Percentiles rank a stretch among this genome's conserved stretches.
Evolutionary conservation across 108 stramenopile species (phyloP).

Genomic region (Conticribra weissflogii): DNA sequence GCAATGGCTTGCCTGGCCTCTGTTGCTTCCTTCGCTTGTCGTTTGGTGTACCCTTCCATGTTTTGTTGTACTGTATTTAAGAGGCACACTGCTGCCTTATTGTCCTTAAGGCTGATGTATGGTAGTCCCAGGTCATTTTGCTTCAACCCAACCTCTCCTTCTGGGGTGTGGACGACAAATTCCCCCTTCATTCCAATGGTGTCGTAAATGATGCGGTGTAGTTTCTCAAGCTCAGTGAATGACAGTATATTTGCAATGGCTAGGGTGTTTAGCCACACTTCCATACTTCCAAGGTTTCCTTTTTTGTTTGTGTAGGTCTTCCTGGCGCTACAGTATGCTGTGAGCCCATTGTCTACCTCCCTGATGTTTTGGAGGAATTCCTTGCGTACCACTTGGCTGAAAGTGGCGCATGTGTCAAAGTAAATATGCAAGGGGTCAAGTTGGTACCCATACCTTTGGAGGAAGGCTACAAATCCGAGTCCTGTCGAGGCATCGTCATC

Average conservation of each 20-base stretch:
- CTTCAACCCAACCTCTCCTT: conserved; percentile 6
- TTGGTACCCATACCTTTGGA: too few relatives aligned
- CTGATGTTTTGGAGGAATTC: too few relatives aligned
- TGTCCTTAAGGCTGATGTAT: too few relatives aligned
- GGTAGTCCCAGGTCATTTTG: conserved; percentile 9
- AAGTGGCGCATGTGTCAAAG: too few relatives aligned
- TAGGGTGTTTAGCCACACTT: too few relatives aligned
- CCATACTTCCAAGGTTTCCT: conserved; percentile 12
- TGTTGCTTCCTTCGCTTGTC: conserved; percentile 16
- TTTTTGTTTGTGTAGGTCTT: background rate
- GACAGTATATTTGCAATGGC: too few relatives aligned
- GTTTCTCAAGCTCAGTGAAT: too few relatives aligned
- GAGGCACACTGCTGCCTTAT: background rate
- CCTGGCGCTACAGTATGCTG: conserved; percentile 24
- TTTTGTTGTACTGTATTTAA: conserved; percentile 21
- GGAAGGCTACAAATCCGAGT: too few relatives aligned
- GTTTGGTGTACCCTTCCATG: conserved; percentile 36
- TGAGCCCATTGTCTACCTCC: too few relatives aligned
- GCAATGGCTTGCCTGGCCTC: conserved; percentile 18
- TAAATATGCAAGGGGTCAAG: too few relatives aligned
- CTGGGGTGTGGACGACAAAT: conserved; percentile 25
- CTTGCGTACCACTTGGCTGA: too few relatives aligned
- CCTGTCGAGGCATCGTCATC: too few relatives aligned
- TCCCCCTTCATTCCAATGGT: background rate
- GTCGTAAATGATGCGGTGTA: conserved; percentile 23